Evolutionary conservation across 768 basidiomycete species (phyloP), one percentile per base, ranked within the genome.

Genomic region (Psilocybe sp.): DNA sequence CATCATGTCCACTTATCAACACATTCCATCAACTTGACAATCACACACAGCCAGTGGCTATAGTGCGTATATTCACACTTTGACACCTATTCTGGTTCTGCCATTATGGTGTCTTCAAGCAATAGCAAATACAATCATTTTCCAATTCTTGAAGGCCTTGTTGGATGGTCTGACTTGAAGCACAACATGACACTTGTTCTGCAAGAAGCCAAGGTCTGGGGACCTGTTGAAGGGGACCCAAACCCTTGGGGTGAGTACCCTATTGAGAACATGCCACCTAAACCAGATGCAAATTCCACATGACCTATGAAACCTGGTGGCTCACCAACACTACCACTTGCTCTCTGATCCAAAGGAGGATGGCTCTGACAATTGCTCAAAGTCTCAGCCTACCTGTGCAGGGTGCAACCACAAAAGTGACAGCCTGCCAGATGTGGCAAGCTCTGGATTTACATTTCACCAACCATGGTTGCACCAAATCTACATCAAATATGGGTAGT

Each of bases 91-190:
- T 41, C 32, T 41, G 15, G 32, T 18, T 47, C 20, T 20, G 20
- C 32, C 39, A 42, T 18, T 19, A 50, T 50, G n/a, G n/a, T n/a
- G 53, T 16, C 53, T 31, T n/a, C 10, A 13, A 40, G 40, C 16
- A 54, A 44, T 4, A 54, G 50, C 39, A 50, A 54, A 13, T 49
- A 50, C n/a, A 49, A 54, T 20, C 53, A 54, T 19, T 40, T 54
- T n/a, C 40, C 42, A 32, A 35, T 54, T 16, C 52, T 57, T 16
- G 50, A 35, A 6, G 38, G 50, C 15, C 8, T 43, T 12, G 45
- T 46, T 4, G 54, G 51, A n/a, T 57, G 36, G 35, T 36, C 53
- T 11, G 41, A 16, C 6, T 57, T 50, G 53, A 51, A 49, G 34
- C 31, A 44, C 1, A 40, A 40, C 8, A 54, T 54, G 12, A 28